Conservation (phyloP, 306 rosid genomes). For the Prunus padus region DNA sequence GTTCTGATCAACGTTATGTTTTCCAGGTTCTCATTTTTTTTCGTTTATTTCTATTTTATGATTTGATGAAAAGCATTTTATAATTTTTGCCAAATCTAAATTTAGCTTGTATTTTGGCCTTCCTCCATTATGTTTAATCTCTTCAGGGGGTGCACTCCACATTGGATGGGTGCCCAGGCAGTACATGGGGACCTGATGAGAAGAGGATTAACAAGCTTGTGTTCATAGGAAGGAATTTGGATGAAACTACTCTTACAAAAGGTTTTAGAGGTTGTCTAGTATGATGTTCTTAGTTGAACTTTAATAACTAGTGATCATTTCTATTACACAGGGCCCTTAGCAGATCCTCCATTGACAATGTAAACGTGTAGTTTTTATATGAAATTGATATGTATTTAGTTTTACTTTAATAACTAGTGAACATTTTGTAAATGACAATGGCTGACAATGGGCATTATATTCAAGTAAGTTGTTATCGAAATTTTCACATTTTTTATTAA, state of each 20-base stretch:
- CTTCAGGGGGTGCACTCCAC: conserved; percentile 87
- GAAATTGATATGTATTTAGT: too few relatives aligned
- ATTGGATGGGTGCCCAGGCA: conserved; percentile 82
- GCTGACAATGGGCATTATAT: too few relatives aligned
- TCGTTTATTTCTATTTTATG: background rate
- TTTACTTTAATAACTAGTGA: too few relatives aligned
- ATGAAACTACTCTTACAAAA: conserved; percentile 75
- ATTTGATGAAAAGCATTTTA: background rate
- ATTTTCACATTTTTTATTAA: too few relatives aligned
- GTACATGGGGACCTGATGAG: conserved; percentile 68
- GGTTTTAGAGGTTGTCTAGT: conserved; percentile 78
- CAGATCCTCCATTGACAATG: too few relatives aligned
- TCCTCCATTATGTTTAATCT: background rate
- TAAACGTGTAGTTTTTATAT: too few relatives aligned
- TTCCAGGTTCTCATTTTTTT: conserved; percentile 58
- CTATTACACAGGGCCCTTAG: conserved; percentile 3
- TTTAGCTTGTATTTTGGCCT: background rate
- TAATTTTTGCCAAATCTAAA: too few relatives aligned
- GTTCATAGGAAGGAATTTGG: conserved; percentile 85
- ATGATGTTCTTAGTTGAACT: conserved; percentile 26
- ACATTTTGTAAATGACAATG: too few relatives aligned
- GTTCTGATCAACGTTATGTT: conserved; percentile 71
- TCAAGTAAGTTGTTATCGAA: too few relatives aligned
- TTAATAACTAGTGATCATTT: too few relatives aligned
- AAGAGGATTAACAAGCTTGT: conserved; percentile 85